phyloP scores from a whole-genome alignment of 805 yeast genomes.

The Saccharomycopsis malanga region DNA sequence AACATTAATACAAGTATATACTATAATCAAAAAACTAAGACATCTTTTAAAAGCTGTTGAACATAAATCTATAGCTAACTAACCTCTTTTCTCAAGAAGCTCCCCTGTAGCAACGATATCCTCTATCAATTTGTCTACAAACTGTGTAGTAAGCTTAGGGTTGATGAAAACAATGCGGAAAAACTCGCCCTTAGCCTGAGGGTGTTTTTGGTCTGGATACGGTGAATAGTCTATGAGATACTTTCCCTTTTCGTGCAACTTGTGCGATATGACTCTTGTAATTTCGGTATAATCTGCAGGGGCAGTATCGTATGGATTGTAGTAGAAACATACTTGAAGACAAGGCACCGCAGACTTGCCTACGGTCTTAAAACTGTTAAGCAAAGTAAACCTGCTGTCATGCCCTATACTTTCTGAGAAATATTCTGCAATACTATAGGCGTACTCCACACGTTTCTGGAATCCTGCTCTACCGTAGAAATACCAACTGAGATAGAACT shows the following conservation, averaged over 20 bases:
- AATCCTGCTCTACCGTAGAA: slow-evolving; percentile 71
- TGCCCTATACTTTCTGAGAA: slow-evolving; percentile 40
- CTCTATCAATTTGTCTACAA: slow-evolving; percentile 9
- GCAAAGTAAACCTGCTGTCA: slow-evolving; percentile 14
- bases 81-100: too few relatives aligned
- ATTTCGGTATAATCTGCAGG: slow-evolving; percentile 39
- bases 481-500: slow-evolving; percentile 73
- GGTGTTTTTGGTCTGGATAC: slow-evolving; percentile 38
- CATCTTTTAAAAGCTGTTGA: too few relatives aligned
- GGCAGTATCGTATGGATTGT: slow-evolving; percentile 38
- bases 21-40: too few relatives aligned
- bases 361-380: slow-evolving; percentile 6
- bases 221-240: slow-evolving; percentile 79
- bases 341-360: slow-evolving; percentile 48
- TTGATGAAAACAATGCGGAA: slow-evolving; percentile 80
- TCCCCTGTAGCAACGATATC: slow-evolving; percentile 9
- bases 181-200: slow-evolving; percentile 59
- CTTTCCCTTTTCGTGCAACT: slow-evolving; percentile 54
- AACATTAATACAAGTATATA: too few relatives aligned
- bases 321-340: slow-evolving; percentile 78
- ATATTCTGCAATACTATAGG: slow-evolving; percentile 56
- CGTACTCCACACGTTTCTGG: slow-evolving; percentile 62
- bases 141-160: slow-evolving; percentile 33
- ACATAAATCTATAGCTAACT: too few relatives aligned
- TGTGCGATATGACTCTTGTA: slow-evolving; percentile 57